These are phyloP conservation scores for Brettanomyces nanus DNA, from an alignment of 805 yeast species.

Conservation along the genomic window DNA sequence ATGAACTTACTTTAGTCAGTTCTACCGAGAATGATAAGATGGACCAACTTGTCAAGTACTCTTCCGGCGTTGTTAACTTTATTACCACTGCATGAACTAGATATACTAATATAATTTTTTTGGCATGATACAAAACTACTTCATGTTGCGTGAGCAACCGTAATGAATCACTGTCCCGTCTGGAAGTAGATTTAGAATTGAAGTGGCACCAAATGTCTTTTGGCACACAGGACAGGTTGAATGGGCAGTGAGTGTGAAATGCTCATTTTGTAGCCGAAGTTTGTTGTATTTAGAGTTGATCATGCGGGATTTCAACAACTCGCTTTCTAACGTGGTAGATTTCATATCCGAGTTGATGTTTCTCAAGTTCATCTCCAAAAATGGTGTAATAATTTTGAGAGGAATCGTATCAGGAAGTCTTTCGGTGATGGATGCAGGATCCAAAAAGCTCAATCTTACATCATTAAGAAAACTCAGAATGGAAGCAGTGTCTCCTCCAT, in stretches of 20 bases:
- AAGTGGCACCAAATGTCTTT: conserved; percentile 35
- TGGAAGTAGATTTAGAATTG: conserved; percentile 41
- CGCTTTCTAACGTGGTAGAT: conserved; percentile 33
- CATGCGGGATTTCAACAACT: conserved; percentile 46
- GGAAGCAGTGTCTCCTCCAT: conserved; percentile 7
- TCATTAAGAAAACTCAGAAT: conserved; percentile 25
- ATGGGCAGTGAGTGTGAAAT: conserved; percentile 31
- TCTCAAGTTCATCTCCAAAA: conserved; percentile 38
- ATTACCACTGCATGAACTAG: conserved; percentile 38
- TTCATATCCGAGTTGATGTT: conserved; percentile 31
- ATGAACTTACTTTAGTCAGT: conserved; percentile 38
- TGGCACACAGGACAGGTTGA: conserved; percentile 57
- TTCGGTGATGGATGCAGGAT: conserved; percentile 32
- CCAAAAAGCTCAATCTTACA: conserved; percentile 17
- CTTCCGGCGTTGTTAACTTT: conserved; percentile 70
- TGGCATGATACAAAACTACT: not conserved
- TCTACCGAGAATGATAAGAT: conserved; percentile 35
- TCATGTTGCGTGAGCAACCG: conserved; percentile 32
- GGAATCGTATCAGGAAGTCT: conserved; percentile 45
- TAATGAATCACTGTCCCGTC: conserved; percentile 44
- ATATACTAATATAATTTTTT: conserved; percentile 17
- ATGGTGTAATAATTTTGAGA: conserved; percentile 32
- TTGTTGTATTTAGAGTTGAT: conserved; percentile 32
- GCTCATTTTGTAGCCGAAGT: conserved; percentile 30
- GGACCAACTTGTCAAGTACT: conserved; percentile 66